Evolutionary conservation across 2,329 filamentous ascomycete species (phyloP), one percentile per base, ranked within the genome.

Genomic region (Epichloe sibirici): DNA sequence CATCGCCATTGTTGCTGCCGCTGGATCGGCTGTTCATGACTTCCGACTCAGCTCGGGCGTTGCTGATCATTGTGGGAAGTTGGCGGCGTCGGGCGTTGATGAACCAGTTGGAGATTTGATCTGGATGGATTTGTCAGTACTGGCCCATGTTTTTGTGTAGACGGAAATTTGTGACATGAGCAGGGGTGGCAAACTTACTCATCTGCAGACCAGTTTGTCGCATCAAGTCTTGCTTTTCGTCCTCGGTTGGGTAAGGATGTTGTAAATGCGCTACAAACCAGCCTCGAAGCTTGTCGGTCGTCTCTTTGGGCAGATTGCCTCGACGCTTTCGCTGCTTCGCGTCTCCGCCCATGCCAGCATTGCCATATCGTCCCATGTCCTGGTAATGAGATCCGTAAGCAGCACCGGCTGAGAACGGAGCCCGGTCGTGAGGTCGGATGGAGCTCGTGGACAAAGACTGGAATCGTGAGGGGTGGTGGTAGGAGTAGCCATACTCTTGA

Each of bases 281-380:
- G 0, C 79, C 74, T 51, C 86, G 81, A 42, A 95, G 74, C 58
- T 87, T 83, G 63, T 90, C 86, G 0, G 89, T 95, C 0, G 88
- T 88, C 51, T 90, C 86, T 64, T 94, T 94, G n/a, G 90, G 90
- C 3, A 95, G 74, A 62, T 95, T 95, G 1, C 90, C 90, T 40
- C 90, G 78, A 50, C 89, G 76, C 65, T 81, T 83, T 35, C 79
- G 71, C 58, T 74, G 74, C 64, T 77, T 79, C 54, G 63, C 69
- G 53, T 78, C 76, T 2, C 64, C 68, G 17, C 63, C 38, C 3
- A 48, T 48, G 23, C 69, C 68, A 17, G 70, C 58, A 3, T 75
- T 69, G 15, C 66, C 65, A 23, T 69, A 69, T 12, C 70, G 69
- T 57, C 70, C 65, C 55, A 70, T 72, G 35, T 77, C 71, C 15